Percentiles rank a stretch among this genome's conserved stretches.
Evolutionary conservation across 345 rosid species (phyloP).

Genomic region (Corchorus capsularis): DNA sequence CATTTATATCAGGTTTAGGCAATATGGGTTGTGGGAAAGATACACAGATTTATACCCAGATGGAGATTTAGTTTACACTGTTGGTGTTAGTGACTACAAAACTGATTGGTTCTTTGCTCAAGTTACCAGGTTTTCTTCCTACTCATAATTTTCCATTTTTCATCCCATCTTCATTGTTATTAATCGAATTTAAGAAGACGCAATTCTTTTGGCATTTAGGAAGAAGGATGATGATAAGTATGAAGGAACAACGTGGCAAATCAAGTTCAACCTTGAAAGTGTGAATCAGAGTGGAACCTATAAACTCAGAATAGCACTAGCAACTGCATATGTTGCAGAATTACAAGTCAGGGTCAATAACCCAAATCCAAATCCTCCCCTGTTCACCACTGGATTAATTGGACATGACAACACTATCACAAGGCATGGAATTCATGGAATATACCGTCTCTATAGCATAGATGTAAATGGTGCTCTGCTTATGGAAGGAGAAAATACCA

Average conservation of each 20-base stretch:
- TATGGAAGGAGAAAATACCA: conserved; percentile 43
- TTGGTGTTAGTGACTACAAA: conserved; percentile 57
- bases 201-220: conserved; percentile 16
- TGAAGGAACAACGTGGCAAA: conserved; percentile 54
- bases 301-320: conserved; percentile 54
- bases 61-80: conserved; percentile 60
- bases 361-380: conserved; percentile 31
- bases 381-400: conserved; percentile 54
- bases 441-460: conserved; percentile 48
- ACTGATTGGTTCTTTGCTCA: conserved; percentile 92
- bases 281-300: conserved; percentile 32
- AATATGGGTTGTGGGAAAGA: conserved; percentile 88
- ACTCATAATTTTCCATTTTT: not conserved
- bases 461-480: conserved; percentile 39
- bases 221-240: conserved; percentile 30
- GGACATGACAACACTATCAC: conserved; percentile 68
- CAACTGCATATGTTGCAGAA: conserved; percentile 56
- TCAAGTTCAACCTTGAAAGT: conserved; percentile 46
- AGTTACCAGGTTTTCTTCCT: conserved; percentile 55
- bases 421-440: conserved; percentile 72
- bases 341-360: conserved; percentile 49
- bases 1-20: conserved; percentile 59
- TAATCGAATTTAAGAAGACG: not conserved
- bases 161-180: not conserved
- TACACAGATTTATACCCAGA: conserved; percentile 66